Evolutionary conservation across 2,329 filamentous ascomycete species (phyloP).

Genomic region (Sporothrix pallida): DNA sequence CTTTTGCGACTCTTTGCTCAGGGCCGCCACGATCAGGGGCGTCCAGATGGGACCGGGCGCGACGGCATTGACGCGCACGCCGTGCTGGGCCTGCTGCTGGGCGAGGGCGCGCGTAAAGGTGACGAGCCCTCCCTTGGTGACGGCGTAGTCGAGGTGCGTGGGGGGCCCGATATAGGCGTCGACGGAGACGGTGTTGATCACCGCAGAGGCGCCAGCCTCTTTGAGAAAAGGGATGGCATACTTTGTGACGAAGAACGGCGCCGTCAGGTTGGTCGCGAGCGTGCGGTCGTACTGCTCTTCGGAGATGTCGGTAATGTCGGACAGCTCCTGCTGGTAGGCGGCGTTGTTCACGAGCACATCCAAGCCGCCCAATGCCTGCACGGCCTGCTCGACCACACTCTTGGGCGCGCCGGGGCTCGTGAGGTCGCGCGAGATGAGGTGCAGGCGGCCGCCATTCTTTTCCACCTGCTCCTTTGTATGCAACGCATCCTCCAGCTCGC

Average conservation of each 20-base stretch:
- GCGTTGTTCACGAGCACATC: not conserved
- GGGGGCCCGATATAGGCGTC: not conserved
- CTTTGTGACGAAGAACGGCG: not conserved
- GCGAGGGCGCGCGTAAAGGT: not conserved
- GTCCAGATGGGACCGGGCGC: too few species aligned
- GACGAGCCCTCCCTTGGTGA: not conserved
- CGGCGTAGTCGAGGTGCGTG: not conserved
- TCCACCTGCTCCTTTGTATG: not conserved
- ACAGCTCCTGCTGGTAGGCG: not conserved
- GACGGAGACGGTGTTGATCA: not conserved
- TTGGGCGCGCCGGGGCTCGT: not conserved
- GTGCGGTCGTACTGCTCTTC: not conserved
- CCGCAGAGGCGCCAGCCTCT: too few species aligned
- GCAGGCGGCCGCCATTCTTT: not conserved
- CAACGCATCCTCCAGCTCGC: not conserved
- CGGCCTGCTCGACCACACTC: not conserved
- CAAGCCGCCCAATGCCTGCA: not conserved
- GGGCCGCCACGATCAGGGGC: too few species aligned
- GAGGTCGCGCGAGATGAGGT: not conserved
- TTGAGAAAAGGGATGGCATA: not conserved
- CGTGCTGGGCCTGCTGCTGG: not conserved
- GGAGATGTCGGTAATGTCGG: not conserved
- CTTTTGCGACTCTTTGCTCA: too few species aligned
- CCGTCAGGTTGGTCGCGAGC: not conserved
- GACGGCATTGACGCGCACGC: too few species aligned